Evolutionary conservation across 139 green algal species (phyloP).

Genomic region (Chlamydomonas asymmetrica): DNA sequence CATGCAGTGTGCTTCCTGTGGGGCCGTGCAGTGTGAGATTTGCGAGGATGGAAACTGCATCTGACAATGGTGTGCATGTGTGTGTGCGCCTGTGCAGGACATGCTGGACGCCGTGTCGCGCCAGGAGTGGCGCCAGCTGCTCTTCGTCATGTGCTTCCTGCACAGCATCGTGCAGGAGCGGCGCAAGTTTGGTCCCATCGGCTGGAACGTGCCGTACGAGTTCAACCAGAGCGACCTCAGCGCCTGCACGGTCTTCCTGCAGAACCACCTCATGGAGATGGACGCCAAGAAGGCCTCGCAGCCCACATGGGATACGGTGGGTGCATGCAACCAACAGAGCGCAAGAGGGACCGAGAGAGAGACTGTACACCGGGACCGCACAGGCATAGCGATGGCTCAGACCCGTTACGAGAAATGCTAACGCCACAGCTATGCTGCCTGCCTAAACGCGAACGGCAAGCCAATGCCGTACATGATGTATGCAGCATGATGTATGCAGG

Average conservation of each 20-base stretch:
- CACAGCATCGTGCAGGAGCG: constrained; percentile 90
- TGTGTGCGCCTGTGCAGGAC: too few species aligned
- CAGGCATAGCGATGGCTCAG: too few species aligned
- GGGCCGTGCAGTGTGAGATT: too few species aligned
- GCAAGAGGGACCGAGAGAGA: too few species aligned
- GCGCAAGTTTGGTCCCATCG: constrained; percentile 93
- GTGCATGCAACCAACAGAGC: too few species aligned
- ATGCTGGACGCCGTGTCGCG: constrained; percentile 83
- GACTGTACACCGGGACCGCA: too few species aligned
- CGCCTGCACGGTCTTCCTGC: constrained; percentile 87
- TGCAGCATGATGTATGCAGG: constrained; percentile 40
- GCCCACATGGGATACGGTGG: constrained; percentile 76
- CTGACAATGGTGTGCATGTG: too few species aligned
- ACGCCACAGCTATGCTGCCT: too few species aligned
- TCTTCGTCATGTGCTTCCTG: constrained; percentile 92
- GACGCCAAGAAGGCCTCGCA: constrained; percentile 77
- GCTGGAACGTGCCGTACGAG: constrained; percentile 97
- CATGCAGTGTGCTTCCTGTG: too few species aligned
- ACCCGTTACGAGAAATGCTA: too few species aligned
- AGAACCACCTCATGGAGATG: constrained; percentile 95
- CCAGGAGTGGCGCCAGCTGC: constrained; percentile 89
- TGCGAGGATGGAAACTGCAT: too few species aligned
- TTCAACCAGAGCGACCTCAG: constrained; percentile 92
- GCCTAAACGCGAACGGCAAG: too few species aligned
- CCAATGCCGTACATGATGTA: constrained; percentile 62